Conservation (phyloP, 495 filamentous ascomycete species). For the Daldinia loculata region DNA sequence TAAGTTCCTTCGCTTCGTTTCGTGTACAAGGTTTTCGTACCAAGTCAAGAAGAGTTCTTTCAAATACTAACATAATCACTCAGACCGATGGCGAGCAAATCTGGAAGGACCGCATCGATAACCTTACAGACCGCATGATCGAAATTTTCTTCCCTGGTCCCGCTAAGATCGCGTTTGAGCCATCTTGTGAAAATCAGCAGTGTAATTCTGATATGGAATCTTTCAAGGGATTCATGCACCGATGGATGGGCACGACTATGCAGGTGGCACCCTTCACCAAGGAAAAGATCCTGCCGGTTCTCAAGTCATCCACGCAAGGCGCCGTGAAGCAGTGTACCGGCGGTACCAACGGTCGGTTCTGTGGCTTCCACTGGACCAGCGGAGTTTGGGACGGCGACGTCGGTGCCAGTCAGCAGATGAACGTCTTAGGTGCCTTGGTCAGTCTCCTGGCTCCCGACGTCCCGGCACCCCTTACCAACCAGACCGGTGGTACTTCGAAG, state of each 20-base stretch:
- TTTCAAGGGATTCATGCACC: conserved; percentile 73
- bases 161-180: conserved; percentile 59
- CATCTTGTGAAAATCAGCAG: conserved; percentile 62
- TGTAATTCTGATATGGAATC: conserved; percentile 72
- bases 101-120: conserved; percentile 57
- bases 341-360: conserved; percentile 58
- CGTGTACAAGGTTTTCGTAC: neutral
- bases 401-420: conserved; percentile 67
- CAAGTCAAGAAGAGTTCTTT: neutral
- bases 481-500: conserved; percentile 69
- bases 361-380: conserved; percentile 69
- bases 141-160: conserved; percentile 57
- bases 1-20: conserved; percentile 41
- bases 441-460: conserved; percentile 42
- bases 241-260: conserved; percentile 72
- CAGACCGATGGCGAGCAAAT: conserved; percentile 58
- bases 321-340: conserved; percentile 70
- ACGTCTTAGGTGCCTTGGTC: conserved; percentile 44
- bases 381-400: conserved; percentile 58
- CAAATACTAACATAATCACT: conserved; percentile 23
- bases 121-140: conserved; percentile 51
- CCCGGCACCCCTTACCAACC: conserved; percentile 60
- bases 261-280: conserved; percentile 58
- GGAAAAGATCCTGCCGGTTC: conserved; percentile 54
- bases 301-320: conserved; percentile 63